Evolutionary conservation across 177 flowering plant genomes (phyloP).

Genomic region (Vitis hybrid): DNA sequence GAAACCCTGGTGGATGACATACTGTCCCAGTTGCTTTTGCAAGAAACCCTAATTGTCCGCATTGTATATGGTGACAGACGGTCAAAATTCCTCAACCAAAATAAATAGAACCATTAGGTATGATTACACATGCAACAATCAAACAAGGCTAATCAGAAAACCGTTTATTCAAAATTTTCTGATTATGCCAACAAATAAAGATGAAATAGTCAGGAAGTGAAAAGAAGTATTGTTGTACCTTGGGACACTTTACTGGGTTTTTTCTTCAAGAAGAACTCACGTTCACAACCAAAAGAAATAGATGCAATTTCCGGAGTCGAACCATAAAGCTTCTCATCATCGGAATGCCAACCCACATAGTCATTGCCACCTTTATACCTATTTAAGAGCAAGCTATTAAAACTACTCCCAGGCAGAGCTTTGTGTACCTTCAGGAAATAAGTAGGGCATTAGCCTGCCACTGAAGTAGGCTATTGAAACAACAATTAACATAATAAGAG

Average conservation of each 20-base stretch:
- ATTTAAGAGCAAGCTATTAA: constrained; percentile 84
- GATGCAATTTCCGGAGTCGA: constrained; percentile 85
- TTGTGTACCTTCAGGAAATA: constrained; percentile 56
- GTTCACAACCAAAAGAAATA: constrained; percentile 84
- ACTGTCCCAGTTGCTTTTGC: neutral
- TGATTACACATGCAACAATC: neutral
- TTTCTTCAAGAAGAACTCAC: constrained; percentile 78
- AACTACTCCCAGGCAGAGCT: constrained; percentile 82
- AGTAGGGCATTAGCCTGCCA: neutral
- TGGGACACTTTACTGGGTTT: constrained; percentile 34
- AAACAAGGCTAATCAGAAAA: neutral
- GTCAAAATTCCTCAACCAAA: neutral
- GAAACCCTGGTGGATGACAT: neutral
- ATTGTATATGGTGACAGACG: too few species aligned
- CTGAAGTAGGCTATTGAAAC: neutral
- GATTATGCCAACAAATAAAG: neutral
- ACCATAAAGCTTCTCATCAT: constrained; percentile 92
- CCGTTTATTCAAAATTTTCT: neutral
- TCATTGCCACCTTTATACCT: constrained; percentile 82
- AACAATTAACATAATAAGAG: neutral
- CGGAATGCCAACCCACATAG: constrained; percentile 94
- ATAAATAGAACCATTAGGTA: neutral
- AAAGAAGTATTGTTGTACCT: constrained; percentile 29
- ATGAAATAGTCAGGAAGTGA: neutral
- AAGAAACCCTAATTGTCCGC: neutral